Evolutionary conservation across 257 asterid species (phyloP), one percentile per base, ranked within the genome.

Genomic region (Avicennia marina): DNA sequence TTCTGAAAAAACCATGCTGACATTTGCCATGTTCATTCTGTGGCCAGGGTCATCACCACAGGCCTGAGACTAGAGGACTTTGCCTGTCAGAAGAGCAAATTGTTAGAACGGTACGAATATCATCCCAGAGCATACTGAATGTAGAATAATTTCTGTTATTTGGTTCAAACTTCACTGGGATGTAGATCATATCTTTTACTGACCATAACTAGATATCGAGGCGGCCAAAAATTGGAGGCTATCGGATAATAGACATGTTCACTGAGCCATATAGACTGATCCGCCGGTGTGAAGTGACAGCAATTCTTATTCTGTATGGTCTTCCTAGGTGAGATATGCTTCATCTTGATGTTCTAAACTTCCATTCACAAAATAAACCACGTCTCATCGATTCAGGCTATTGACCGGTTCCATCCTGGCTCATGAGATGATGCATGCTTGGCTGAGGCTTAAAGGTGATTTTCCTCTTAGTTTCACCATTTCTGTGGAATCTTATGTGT

Each of bases 341-440:
- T 45, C 6, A 53, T 19, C 11, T 18, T 16, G 10, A 47, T 60
- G 7, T 21, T 66, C 24, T 60, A 19, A 58, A 21, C 44, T 29
- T 60, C 40, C 11, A 26, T 48, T 26, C 56, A 34, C 27, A 25
- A 11, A 13, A 8, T 21, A 17, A 49, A 57, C 44, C 18, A 34
- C 8, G 10, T 27, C 53, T 16, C 17, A 4, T 18, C 21, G 1
- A 11, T 70, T 32, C 53, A 93, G 99, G 83, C 71, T 91, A 59
- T 70, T 91, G 73, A 93, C 95, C 2, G 98, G 98, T 1, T 86
- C 97, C 44, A 93, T 93, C 74, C 70, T 93, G 59, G 98, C 98
- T 73, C 98, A 93, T 61, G 98, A 93, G 68, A 89, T 89, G 98
- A 93, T 93, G 98, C 98, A 93, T 46, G 98, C 98, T 21, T 93